phyloP scores from a whole-genome alignment of 768 basidiomycete genomes.

The Baorangia bicolor region DNA sequence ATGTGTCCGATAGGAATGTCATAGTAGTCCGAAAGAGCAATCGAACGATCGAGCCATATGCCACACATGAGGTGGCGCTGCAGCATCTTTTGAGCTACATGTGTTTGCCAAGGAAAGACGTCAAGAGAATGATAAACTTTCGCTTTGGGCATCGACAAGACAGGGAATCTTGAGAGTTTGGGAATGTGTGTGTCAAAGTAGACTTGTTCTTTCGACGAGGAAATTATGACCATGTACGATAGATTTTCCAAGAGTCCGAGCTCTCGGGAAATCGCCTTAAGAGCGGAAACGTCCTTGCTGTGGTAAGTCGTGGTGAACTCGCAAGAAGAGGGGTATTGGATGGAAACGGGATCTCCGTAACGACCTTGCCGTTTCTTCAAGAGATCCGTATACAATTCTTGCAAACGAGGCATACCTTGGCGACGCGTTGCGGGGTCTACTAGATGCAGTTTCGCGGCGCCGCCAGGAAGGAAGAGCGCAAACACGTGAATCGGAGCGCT shows the following conservation, averaged over 20 bases:
- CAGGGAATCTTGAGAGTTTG: slow-evolving; percentile 80
- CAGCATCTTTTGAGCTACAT: slow-evolving; percentile 81
- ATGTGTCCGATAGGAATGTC: slow-evolving; percentile 93
- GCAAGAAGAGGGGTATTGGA: slow-evolving; percentile 63
- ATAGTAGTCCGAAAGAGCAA: slow-evolving; percentile 84
- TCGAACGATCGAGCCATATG: slow-evolving; percentile 73
- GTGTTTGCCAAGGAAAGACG: slow-evolving; percentile 85
- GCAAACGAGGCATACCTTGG: slow-evolving; percentile 76
- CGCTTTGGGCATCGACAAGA: slow-evolving; percentile 84
- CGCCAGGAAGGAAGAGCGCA: slow-evolving; percentile 77
- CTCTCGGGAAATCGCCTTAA: slow-evolving; percentile 87
- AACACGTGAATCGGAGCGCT: slow-evolving; percentile 81
- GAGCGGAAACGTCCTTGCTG: slow-evolving; percentile 69
- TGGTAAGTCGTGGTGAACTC: slow-evolving; percentile 76
- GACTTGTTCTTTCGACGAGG: slow-evolving; percentile 77
- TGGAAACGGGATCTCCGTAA: slow-evolving; percentile 43
- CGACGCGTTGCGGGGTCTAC: slow-evolving; percentile 90
- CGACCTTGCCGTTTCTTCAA: slow-evolving; percentile 47
- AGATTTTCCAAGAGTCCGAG: slow-evolving; percentile 72
- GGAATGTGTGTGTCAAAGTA: slow-evolving; percentile 78
- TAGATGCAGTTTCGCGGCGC: slow-evolving; percentile 73
- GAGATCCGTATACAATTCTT: slow-evolving; percentile 68
- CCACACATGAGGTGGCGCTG: slow-evolving; percentile 78
- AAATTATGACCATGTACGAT: slow-evolving; percentile 75
- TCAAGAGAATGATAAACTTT: slow-evolving; percentile 72